Conservation (phyloP, 257 asterid genomes). For the Fraxinus quadrangulata region DNA sequence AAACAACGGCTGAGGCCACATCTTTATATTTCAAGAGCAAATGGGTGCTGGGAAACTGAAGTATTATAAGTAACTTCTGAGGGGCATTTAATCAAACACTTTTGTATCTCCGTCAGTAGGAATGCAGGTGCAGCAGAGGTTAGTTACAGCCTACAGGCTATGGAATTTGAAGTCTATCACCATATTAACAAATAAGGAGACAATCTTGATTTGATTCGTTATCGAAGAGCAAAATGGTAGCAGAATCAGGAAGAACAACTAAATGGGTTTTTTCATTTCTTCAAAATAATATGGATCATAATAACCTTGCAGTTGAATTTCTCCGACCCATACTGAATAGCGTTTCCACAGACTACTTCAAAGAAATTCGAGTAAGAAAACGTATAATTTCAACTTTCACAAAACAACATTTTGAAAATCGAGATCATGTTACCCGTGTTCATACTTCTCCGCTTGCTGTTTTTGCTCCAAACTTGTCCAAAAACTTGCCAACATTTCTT, state of each 20-base stretch:
- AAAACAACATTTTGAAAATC: not conserved
- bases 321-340: not conserved
- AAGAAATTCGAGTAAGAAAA: not conserved
- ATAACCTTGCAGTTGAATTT: not conserved
- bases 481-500: too few relatives aligned
- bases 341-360: not conserved
- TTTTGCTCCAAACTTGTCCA: too few relatives aligned
- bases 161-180: not conserved
- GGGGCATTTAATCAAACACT: conserved; percentile 49
- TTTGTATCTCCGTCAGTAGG: not conserved
- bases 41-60: not conserved
- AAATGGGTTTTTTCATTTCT: not conserved
- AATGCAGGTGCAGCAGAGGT: not conserved
- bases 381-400: not conserved
- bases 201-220: not conserved
- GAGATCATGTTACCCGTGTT: not conserved
- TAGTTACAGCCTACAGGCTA: not conserved
- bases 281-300: not conserved
- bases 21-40: not conserved
- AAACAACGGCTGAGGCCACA: not conserved
- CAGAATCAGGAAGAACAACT: not conserved
- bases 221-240: not conserved
- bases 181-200: not conserved
- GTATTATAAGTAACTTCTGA: conserved; percentile 8
- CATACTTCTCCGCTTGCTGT: too few relatives aligned